Conservation (phyloP, 1,284 basidiomycete species). For the Leccinum griseonigrum region DNA sequence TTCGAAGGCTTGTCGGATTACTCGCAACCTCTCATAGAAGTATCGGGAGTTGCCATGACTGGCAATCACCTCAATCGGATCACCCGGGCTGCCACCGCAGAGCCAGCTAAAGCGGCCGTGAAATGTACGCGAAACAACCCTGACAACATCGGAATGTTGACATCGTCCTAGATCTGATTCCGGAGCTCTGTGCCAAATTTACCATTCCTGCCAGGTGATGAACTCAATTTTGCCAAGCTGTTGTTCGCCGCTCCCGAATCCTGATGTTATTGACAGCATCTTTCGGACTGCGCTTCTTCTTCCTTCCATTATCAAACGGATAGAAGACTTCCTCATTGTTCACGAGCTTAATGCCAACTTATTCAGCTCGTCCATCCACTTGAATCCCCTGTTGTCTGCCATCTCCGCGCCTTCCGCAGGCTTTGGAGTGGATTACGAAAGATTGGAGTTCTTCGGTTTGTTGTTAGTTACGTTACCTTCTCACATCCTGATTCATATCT, state of each 20-base stretch:
- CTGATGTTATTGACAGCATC: conserved; percentile 44
- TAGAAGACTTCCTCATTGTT: conserved; percentile 70
- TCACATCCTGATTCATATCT: conserved; percentile 15
- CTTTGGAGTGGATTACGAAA: conserved; percentile 73
- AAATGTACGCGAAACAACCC: conserved; percentile 46
- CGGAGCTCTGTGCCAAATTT: conserved; percentile 70
- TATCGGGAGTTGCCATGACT: conserved; percentile 46
- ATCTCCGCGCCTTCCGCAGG: conserved; percentile 65
- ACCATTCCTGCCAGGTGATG: conserved; percentile 70
- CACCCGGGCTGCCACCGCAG: conserved; percentile 34
- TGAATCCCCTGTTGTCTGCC: conserved; percentile 60
- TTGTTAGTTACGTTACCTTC: conserved; percentile 11
- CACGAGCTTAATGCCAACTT: conserved; percentile 73
- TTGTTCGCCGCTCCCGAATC: conserved; percentile 17
- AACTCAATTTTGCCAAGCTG: conserved; percentile 14
- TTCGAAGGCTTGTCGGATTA: conserved; percentile 61
- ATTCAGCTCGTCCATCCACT: conserved; percentile 59
- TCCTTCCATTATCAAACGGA: conserved; percentile 66
- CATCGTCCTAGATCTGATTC: conserved; percentile 61
- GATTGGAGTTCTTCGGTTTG: conserved; percentile 75
- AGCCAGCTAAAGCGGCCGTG: conserved; percentile 40
- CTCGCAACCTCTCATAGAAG: conserved; percentile 71
- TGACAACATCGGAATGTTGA: conserved; percentile 25
- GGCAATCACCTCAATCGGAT: conserved; percentile 57
- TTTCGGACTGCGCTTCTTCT: conserved; percentile 64